phyloP scores from a whole-genome alignment of 2,329 filamentous ascomycete genomes.

The Fusarium pininemorale region DNA sequence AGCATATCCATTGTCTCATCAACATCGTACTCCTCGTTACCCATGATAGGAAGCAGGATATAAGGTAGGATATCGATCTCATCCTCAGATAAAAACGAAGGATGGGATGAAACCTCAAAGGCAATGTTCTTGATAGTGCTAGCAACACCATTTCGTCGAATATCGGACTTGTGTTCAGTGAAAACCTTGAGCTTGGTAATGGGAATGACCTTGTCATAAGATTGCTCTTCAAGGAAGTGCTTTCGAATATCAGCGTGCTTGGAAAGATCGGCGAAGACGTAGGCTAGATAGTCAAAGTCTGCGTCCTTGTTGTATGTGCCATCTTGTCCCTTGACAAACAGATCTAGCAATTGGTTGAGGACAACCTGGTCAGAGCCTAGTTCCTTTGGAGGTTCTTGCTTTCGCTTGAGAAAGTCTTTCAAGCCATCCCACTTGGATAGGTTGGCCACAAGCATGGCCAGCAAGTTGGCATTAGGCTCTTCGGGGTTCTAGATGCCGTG shows the following conservation, averaged over 20 bases:
- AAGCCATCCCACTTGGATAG: slow-evolving; percentile 82
- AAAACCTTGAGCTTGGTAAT: slow-evolving; percentile 93
- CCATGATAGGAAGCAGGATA: slow-evolving; percentile 86
- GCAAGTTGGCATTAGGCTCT: slow-evolving; percentile 83
- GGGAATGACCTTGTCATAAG: slow-evolving; percentile 85
- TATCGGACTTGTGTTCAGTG: slow-evolving; percentile 85
- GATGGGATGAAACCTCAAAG: slow-evolving; percentile 81
- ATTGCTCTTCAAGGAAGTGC: slow-evolving; percentile 78
- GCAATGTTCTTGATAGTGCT: slow-evolving; percentile 94
- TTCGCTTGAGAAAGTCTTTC: slow-evolving; percentile 73
- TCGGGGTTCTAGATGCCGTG: slow-evolving; percentile 66
- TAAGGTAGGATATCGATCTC: slow-evolving; percentile 88
- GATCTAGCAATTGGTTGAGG: slow-evolving; percentile 91
- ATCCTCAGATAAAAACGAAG: slow-evolving; percentile 73
- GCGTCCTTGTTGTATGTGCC: slow-evolving; percentile 85
- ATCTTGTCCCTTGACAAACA: slow-evolving; percentile 92
- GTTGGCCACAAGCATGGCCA: slow-evolving; percentile 94
- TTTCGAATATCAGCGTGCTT: slow-evolving; percentile 79
- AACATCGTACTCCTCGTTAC: slow-evolving; percentile 85
- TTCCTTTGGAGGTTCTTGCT: slow-evolving; percentile 73
- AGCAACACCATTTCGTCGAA: slow-evolving; percentile 92
- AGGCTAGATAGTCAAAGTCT: slow-evolving; percentile 91
- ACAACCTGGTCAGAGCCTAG: slow-evolving; percentile 77
- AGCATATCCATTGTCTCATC: slow-evolving; percentile 90
- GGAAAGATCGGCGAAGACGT: slow-evolving; percentile 91